Percentiles rank a stretch among this genome's conserved stretches.
Evolutionary conservation across 176 grass and related monocot species (phyloP).

Genomic region (Pontederia crassipes): DNA sequence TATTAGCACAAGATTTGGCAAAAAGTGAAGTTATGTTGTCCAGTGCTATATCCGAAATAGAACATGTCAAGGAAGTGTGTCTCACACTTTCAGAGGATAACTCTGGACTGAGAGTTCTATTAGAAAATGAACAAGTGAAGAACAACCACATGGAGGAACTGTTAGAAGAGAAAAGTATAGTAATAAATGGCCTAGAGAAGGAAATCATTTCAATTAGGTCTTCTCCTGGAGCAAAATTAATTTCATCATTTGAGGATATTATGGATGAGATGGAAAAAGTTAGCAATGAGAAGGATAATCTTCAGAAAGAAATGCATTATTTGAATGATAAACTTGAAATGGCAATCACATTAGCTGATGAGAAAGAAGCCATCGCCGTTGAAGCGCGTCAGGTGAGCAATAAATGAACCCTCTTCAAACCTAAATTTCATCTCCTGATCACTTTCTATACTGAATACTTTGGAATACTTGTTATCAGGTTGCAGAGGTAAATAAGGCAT

Average conservation of each 20-base stretch:
- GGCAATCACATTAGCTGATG: slow-evolving; percentile 71
- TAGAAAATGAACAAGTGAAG: slow-evolving; percentile 46
- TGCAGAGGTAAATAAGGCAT: slow-evolving; percentile 61
- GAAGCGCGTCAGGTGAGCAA: slow-evolving; percentile 65
- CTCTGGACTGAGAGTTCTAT: slow-evolving; percentile 37
- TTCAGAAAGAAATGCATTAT: slow-evolving; percentile 34
- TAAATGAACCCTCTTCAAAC: too few relatives aligned
- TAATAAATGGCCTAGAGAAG: slow-evolving; percentile 58
- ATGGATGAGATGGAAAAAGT: slow-evolving; percentile 32
- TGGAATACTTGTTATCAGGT: slow-evolving; percentile 35
- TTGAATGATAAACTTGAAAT: slow-evolving; percentile 64
- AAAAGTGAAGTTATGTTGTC: slow-evolving; percentile 29
- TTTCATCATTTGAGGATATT: slow-evolving; percentile 36
- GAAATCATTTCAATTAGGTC: slow-evolving; percentile 54
- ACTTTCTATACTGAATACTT: background rate
- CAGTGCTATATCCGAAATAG: slow-evolving; percentile 54
- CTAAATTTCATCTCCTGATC: too few relatives aligned
- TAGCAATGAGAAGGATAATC: slow-evolving; percentile 31
- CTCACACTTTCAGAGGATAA: slow-evolving; percentile 48
- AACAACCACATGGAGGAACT: slow-evolving; percentile 35
- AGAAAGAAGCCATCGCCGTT: slow-evolving; percentile 75
- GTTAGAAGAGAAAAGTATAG: slow-evolving; percentile 50
- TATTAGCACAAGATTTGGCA: slow-evolving; percentile 44
- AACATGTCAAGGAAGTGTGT: slow-evolving; percentile 36
- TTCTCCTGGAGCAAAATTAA: slow-evolving; percentile 31